Base-by-base conservation (phyloP, 257 asterid species). In the Solanum sejunctum region DNA sequence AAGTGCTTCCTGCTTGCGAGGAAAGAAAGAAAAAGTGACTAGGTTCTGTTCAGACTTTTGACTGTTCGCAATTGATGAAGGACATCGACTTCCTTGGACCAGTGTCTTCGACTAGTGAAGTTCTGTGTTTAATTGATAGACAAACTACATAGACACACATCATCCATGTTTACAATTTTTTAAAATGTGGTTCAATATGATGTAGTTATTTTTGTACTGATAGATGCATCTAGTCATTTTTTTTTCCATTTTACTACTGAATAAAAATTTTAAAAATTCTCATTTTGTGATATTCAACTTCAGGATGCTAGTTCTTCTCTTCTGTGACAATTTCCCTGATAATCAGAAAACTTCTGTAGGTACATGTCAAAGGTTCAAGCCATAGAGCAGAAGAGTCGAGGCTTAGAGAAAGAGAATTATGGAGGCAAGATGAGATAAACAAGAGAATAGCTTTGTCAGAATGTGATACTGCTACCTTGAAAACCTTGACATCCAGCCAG, bases 331-430 rank as follows among this genome's bases (percentile, higher is more conserved):
- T 32, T 82, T 8, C 56, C 56, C 54, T 77, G 18, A 85, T 52
- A 55, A 67, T 71, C 78, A 18, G 32, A 79, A 51, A 36, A 21
- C 41, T 41, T 85, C 66, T 79, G 57, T 86, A 92, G 98, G 86
- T 91, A 43, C 98, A 92, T 88, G 73, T 91, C 49, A 90, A 86
- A 86, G 94, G 93, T 72, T 88, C 93, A 5, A 91, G 93, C 85
- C 98, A 93, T 86, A 86, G 60, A 75, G 86, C 91, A 20, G 92
- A 93, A 8, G 96, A 90, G 81, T 83, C 86, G 28, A 92, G 86
- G 88, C 86, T 81, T 52, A 89, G 84, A 85, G 92, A 88, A 86
- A 89, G 86, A 85, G 93, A 92, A 86, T 81, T 88, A 55, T 83
- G 86, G 7, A 84, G 84, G 85, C 89, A 70, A 84, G 86, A 84